Evolutionary conservation across 2,329 filamentous ascomycete genomes (phyloP).

Genomic region (Epichloe scottii): DNA sequence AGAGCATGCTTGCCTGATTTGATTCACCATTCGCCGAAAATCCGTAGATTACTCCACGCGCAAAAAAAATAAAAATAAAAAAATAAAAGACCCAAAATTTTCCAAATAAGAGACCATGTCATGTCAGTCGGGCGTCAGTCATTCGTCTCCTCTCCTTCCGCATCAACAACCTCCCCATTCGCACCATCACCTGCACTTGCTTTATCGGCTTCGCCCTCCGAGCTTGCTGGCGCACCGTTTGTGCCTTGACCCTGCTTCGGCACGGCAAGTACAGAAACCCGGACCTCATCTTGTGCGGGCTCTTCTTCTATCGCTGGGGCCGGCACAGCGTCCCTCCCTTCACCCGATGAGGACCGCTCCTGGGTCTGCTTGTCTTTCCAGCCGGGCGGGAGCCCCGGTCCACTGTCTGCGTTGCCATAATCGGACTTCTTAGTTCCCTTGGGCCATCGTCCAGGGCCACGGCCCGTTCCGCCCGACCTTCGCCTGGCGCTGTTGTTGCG

Average conservation of each 20-base stretch:
- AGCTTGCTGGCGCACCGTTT: conserved; percentile 7
- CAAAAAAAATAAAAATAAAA: background rate
- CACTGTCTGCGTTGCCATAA: conserved; percentile 54
- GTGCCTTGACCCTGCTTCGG: conserved; percentile 7
- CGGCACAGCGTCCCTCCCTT: conserved; percentile 6
- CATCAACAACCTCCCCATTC: background rate
- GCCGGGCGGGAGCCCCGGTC: conserved; percentile 48
- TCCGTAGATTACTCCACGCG: background rate
- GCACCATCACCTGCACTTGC: background rate
- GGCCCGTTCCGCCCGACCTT: conserved; percentile 49
- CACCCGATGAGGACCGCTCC: conserved; percentile 8
- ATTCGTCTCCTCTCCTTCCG: conserved; percentile 2
- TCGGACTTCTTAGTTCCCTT: conserved; percentile 58
- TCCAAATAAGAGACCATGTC: background rate
- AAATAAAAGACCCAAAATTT: background rate
- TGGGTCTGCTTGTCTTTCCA: conserved; percentile 29
- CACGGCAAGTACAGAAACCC: conserved; percentile 18
- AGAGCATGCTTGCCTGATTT: background rate
- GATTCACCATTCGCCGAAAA: background rate
- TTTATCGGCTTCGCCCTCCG: conserved; percentile 3
- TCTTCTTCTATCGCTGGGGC: conserved; percentile 11
- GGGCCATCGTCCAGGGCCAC: conserved; percentile 53
- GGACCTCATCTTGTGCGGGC: conserved; percentile 20
- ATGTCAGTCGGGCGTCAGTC: background rate
- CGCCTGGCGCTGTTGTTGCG: conserved; percentile 32